These are phyloP conservation scores for Hanseniaspora jakobsenii DNA, from an alignment of 805 yeast genomes.

Conservation along the genomic window DNA sequence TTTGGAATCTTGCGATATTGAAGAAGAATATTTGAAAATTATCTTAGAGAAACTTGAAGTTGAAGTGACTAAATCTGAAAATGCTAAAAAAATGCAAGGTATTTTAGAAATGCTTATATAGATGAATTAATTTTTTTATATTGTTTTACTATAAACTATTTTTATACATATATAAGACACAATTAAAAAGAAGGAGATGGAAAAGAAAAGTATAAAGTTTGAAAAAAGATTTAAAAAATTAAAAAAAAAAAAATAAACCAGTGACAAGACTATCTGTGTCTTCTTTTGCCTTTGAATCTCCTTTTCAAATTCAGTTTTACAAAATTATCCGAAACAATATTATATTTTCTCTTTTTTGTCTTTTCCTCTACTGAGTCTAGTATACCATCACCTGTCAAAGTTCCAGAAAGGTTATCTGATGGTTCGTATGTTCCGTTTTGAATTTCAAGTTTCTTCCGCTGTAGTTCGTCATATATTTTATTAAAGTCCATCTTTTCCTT, in stretches of 20 bases:
- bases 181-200: no score
- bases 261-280: neutral
- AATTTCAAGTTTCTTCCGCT: neutral
- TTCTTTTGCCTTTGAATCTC: constrained; percentile 21
- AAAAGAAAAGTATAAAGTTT: neutral
- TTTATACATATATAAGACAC: no score
- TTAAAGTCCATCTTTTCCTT: constrained; percentile 1
- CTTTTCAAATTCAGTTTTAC: constrained; percentile 42
- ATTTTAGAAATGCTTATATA: constrained; percentile 74
- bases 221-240: neutral
- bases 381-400: constrained; percentile 15
- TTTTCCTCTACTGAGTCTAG: constrained; percentile 10
- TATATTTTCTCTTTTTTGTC: constrained; percentile 24
- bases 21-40: constrained; percentile 57
- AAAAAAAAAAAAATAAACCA: neutral
- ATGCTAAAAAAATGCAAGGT: constrained; percentile 82
- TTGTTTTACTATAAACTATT: no score
- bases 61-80: constrained; percentile 70
- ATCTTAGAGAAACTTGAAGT: constrained; percentile 48
- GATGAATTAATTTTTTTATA: no score
- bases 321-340: constrained; percentile 37
- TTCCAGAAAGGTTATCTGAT: constrained; percentile 8
- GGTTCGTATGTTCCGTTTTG: constrained; percentile 24
- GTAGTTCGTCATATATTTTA: constrained; percentile 2
- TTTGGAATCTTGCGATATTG: constrained; percentile 62